Conservation (phyloP, 2,329 filamentous ascomycete genomes). For the Tolypocladium nubicola region DNA sequence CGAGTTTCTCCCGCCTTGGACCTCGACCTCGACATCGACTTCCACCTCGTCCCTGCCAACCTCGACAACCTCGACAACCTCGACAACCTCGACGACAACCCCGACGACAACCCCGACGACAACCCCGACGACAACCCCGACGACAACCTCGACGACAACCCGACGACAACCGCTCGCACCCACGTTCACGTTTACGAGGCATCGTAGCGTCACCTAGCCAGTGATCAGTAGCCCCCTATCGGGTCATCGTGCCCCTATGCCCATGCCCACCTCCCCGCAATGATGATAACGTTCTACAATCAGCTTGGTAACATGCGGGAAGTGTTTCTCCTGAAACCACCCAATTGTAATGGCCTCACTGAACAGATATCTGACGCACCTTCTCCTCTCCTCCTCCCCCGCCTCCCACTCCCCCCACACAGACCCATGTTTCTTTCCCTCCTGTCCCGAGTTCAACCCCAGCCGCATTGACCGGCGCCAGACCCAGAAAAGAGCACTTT, state of each 20-base stretch:
- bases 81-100: background rate
- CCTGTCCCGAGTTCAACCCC: background rate
- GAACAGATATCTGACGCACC: background rate
- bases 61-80: background rate
- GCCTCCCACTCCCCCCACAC: background rate
- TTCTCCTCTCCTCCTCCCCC: background rate
- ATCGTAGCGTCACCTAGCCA: background rate
- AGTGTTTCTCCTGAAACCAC: background rate
- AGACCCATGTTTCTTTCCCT: background rate
- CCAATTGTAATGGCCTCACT: background rate
- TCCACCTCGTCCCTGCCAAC: background rate
- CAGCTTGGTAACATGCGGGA: background rate
- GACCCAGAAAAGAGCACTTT: background rate
- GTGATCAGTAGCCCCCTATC: background rate
- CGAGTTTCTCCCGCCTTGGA: background rate
- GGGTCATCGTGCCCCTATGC: background rate
- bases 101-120: background rate
- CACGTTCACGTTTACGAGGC: background rate
- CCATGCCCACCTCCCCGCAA: background rate
- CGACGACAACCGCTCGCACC: slow-evolving; percentile 10
- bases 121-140: background rate
- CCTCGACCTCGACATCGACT: background rate
- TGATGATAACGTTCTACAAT: background rate
- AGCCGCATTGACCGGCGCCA: background rate
- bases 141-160: background rate